Percentiles rank a stretch among this genome's conserved stretches.
These are phyloP conservation scores for Anthostomella pinea DNA, from an alignment of 2,329 filamentous ascomycete genomes.

Conservation along the genomic window DNA sequence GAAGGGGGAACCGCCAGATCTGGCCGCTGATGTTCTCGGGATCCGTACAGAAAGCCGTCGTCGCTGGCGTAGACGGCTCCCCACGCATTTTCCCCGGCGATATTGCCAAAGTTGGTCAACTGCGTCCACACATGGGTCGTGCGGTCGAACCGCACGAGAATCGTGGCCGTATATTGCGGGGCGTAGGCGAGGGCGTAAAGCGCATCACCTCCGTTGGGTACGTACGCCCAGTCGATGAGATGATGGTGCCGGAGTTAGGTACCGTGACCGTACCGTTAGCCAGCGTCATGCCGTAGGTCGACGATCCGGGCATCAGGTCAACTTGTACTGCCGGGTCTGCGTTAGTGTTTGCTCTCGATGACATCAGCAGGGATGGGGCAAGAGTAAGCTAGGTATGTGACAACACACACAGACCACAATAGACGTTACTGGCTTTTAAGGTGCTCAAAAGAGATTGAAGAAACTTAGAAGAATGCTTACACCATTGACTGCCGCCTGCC, in stretches of 20 bases:
- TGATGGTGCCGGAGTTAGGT: not conserved
- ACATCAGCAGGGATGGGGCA: constrained; percentile 1
- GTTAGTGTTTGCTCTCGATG: not conserved
- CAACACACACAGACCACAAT: too few relatives aligned
- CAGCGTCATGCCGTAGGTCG: constrained; percentile 12
- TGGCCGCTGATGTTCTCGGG: constrained; percentile 20
- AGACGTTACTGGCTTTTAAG: too few relatives aligned
- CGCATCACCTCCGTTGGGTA: constrained; percentile 13
- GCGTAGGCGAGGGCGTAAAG: constrained; percentile 17
- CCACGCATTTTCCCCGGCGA: constrained; percentile 9
- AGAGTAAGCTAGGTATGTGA: too few relatives aligned
- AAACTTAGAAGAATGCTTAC: too few relatives aligned
- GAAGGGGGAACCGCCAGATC: constrained; percentile 20
- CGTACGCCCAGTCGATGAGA: constrained; percentile 21
- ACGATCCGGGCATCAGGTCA: constrained; percentile 18
- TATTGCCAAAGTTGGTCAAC: constrained; percentile 9
- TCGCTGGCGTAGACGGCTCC: constrained; percentile 19
- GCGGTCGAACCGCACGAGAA: constrained; percentile 16
- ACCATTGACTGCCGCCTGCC: constrained; percentile 9
- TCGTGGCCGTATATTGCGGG: not conserved
- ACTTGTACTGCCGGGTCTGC: constrained; percentile 9
- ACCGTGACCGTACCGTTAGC: constrained; percentile 1
- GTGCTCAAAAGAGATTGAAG: too few relatives aligned
- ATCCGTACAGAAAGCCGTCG: constrained; percentile 17
- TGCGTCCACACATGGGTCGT: constrained; percentile 5